Evolutionary conservation across 768 basidiomycete species (phyloP).

Genomic region (Pisolithus albus): DNA sequence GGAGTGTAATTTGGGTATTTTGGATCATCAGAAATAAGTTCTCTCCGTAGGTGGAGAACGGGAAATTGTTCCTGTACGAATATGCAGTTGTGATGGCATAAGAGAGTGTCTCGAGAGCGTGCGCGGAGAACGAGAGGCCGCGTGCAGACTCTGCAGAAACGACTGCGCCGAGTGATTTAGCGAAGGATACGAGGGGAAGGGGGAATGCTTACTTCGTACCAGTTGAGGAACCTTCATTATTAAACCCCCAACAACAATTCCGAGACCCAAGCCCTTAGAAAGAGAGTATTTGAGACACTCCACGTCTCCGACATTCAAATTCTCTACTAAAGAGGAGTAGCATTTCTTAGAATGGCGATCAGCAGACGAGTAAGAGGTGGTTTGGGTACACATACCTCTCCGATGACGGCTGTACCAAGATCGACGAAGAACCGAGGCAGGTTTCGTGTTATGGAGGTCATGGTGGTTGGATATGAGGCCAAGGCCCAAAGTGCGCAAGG

Average conservation of each 20-base stretch:
- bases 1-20: slow-evolving; percentile 80
- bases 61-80: slow-evolving; percentile 77
- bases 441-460: slow-evolving; percentile 75
- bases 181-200: not conserved
- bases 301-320: slow-evolving; percentile 69
- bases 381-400: slow-evolving; percentile 45
- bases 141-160: slow-evolving; percentile 67
- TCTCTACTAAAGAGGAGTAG: slow-evolving; percentile 81
- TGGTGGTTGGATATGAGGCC: slow-evolving; percentile 26
- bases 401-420: slow-evolving; percentile 74
- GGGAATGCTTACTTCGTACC: slow-evolving; percentile 55
- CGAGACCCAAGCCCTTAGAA: slow-evolving; percentile 89
- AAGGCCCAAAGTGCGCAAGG: not conserved
- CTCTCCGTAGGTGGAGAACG: slow-evolving; percentile 97
- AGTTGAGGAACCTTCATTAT: slow-evolving; percentile 97
- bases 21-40: slow-evolving; percentile 90
- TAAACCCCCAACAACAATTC: slow-evolving; percentile 85
- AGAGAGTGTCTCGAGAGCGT: slow-evolving; percentile 82
- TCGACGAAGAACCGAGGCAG: slow-evolving; percentile 83
- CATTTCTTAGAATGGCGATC: slow-evolving; percentile 55
- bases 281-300: slow-evolving; percentile 87
- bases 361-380: not conserved
- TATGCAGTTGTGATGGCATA: slow-evolving; percentile 90
- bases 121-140: slow-evolving; percentile 82
- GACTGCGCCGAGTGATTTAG: slow-evolving; percentile 38